A percentile compares a stretch with the other conserved stretches of the same genome.
phyloP scores from a whole-genome alignment of 2,329 filamentous ascomycete species.

The Ilyonectria mors-panacis region DNA sequence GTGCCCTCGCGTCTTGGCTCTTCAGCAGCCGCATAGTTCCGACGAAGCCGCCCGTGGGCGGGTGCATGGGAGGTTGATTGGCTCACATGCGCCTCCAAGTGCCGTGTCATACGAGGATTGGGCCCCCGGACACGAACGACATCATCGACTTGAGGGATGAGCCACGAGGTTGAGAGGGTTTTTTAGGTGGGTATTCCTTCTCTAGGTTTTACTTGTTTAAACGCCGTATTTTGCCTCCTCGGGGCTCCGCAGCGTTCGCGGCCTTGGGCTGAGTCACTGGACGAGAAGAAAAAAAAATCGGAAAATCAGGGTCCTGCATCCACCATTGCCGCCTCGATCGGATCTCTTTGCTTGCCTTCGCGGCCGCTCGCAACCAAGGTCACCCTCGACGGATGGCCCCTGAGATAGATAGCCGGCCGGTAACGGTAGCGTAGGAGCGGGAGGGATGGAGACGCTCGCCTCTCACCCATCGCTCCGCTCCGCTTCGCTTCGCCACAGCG shows the following conservation, averaged over 20 bases:
- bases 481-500: slow-evolving; percentile 12
- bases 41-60: slow-evolving; percentile 39
- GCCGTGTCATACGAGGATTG: slow-evolving; percentile 45
- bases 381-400: slow-evolving; percentile 30
- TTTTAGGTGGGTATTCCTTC: slow-evolving; percentile 21
- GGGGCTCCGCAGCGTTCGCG: neutral
- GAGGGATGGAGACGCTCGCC: slow-evolving; percentile 16
- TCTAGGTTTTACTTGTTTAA: slow-evolving; percentile 12
- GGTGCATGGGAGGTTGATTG: slow-evolving; percentile 41
- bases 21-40: slow-evolving; percentile 39
- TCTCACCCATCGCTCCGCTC: slow-evolving; percentile 24
- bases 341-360: neutral
- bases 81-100: slow-evolving; percentile 35
- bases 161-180: slow-evolving; percentile 34
- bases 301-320: slow-evolving; percentile 14
- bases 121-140: slow-evolving; percentile 30
- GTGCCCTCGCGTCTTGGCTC: neutral
- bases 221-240: slow-evolving; percentile 4
- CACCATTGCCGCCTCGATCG: slow-evolving; percentile 9
- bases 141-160: slow-evolving; percentile 25
- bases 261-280: slow-evolving; percentile 14
- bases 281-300: neutral
- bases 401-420: slow-evolving; percentile 35
- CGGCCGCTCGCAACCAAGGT: slow-evolving; percentile 15
- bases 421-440: slow-evolving; percentile 38